Evolutionary conservation across 805 yeast genomes (phyloP).

Genomic region (Teunomyces kruisii): DNA sequence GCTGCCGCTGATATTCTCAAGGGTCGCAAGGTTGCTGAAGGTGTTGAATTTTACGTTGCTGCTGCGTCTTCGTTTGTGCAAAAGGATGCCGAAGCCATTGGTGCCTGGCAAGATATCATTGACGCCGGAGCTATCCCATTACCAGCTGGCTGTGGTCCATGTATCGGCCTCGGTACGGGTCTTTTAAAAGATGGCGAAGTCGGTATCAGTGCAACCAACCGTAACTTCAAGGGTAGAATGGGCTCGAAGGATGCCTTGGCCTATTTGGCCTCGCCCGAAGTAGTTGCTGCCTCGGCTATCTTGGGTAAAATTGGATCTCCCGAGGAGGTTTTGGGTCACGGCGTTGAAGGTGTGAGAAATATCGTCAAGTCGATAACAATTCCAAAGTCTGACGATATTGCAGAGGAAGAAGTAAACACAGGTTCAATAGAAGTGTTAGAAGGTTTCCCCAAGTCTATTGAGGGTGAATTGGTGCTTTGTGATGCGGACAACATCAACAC

Average conservation of each 20-base stretch:
- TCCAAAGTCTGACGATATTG: conserved; percentile 26
- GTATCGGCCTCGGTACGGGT: conserved; percentile 97
- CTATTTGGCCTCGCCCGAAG: conserved; percentile 94
- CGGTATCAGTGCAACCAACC: conserved; percentile 96
- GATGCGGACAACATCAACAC: conserved; percentile 97
- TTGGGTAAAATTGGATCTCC: conserved; percentile 92
- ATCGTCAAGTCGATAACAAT: conserved; percentile 46
- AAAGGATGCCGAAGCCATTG: conserved; percentile 83
- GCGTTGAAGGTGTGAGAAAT: conserved; percentile 44
- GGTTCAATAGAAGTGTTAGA: conserved; percentile 68
- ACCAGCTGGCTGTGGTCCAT: conserved; percentile 99
- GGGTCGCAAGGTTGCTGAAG: conserved; percentile 80
- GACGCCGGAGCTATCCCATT: conserved; percentile 93
- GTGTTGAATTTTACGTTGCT: conserved; percentile 94
- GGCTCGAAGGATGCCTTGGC: conserved; percentile 97
- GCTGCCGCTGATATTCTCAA: conserved; percentile 90
- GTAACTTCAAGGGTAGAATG: conserved; percentile 99
- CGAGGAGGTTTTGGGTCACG: conserved; percentile 69
- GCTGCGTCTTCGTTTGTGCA: conserved; percentile 96
- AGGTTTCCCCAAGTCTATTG: conserved; percentile 87
- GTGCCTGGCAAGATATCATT: conserved; percentile 88
- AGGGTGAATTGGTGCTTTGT: conserved; percentile 91
- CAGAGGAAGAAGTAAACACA: conserved; percentile 28
- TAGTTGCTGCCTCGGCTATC: conserved; percentile 98
- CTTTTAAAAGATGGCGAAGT: conserved; percentile 93